Percentiles rank a stretch among this genome's conserved stretches.
phyloP scores from a whole-genome alignment of 2,329 filamentous ascomycete genomes.

The Colletotrichum falcatum region DNA sequence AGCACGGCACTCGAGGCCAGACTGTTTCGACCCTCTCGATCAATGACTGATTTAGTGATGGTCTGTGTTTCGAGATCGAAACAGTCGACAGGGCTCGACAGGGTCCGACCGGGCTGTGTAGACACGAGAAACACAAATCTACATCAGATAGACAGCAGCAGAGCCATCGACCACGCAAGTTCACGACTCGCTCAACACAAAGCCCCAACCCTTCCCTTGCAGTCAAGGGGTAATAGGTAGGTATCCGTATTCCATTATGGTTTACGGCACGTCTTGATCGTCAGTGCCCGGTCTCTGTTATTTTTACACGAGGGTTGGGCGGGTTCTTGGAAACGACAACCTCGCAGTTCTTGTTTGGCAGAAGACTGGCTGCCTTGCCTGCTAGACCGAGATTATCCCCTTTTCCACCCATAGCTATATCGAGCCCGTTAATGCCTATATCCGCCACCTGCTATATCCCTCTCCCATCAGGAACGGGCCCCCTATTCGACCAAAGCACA shows the following conservation, averaged over 20 bases:
- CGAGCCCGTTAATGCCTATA: constrained; percentile 52
- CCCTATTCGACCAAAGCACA: constrained; percentile 39
- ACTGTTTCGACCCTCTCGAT: constrained; percentile 35
- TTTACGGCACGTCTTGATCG: constrained; percentile 19
- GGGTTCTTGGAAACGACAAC: constrained; percentile 29
- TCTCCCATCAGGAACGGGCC: constrained; percentile 25
- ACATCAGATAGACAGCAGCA: constrained; percentile 36
- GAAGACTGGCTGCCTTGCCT: constrained; percentile 47
- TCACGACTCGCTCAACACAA: constrained; percentile 19
- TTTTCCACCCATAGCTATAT: constrained; percentile 48
- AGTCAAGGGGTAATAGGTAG: constrained; percentile 34
- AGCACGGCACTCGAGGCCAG: constrained; percentile 33
- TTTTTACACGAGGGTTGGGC: constrained; percentile 25
- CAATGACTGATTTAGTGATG: constrained; percentile 32
- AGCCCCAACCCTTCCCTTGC: constrained; percentile 23
- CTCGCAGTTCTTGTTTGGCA: constrained; percentile 41
- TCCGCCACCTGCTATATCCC: constrained; percentile 52
- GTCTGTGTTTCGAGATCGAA: constrained; percentile 40
- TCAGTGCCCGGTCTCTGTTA: constrained; percentile 20
- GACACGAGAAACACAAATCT: constrained; percentile 35
- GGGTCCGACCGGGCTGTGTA: constrained; percentile 37
- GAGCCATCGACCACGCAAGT: constrained; percentile 1
- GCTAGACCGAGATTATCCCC: constrained; percentile 52
- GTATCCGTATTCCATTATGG: constrained; percentile 4
- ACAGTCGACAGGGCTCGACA: constrained; percentile 39